Evolutionary conservation across 208 protist species (phyloP).

Genomic region (Porcisia hertigi): DNA sequence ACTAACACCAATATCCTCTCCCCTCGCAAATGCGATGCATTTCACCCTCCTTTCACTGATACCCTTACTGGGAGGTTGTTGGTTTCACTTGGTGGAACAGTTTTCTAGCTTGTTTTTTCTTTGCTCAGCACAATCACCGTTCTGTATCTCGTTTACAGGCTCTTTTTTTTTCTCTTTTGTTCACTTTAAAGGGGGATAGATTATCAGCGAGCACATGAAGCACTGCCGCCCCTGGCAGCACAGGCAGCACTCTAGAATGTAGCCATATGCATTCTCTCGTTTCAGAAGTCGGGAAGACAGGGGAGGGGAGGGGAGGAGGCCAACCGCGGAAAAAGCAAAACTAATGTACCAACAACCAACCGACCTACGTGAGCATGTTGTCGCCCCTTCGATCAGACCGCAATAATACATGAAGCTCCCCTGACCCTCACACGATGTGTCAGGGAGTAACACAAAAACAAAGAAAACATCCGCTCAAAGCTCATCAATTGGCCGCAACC

Average conservation of each 20-base stretch:
- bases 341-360: not conserved
- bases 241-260: not conserved
- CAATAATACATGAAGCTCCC: not conserved
- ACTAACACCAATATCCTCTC: not conserved
- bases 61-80: not conserved
- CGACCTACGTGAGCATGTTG: not conserved
- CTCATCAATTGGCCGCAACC: not conserved
- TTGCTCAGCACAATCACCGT: constrained; percentile 11
- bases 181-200: not conserved
- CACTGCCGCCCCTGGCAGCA: not conserved
- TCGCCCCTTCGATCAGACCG: not conserved
- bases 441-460: not conserved
- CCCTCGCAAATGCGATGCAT: not conserved
- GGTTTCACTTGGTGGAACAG: not conserved
- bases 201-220: not conserved
- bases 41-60: not conserved
- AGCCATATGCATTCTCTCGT: not conserved
- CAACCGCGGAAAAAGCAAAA: not conserved
- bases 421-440: no score
- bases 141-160: not conserved
- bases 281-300: not conserved
- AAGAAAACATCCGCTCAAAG: not conserved
- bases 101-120: constrained; percentile 12
- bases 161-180: not conserved
- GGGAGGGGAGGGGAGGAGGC: no score